Percentiles rank a stretch among this genome's conserved stretches.
These are phyloP conservation scores for Leccinum barrowsii DNA, from an alignment of 768 basidiomycete genomes.

Conservation along the genomic window DNA sequence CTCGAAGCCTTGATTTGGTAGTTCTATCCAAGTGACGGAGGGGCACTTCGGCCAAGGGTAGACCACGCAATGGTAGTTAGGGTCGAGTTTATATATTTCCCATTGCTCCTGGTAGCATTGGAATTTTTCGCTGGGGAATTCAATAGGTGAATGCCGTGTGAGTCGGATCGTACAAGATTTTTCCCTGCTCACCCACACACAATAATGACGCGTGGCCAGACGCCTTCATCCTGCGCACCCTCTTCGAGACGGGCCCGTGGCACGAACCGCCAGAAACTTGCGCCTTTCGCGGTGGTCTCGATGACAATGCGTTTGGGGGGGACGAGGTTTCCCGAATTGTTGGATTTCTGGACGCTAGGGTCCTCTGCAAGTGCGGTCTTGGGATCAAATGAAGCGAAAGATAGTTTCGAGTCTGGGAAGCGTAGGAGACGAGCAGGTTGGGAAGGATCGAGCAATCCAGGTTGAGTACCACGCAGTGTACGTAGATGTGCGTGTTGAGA, in stretches of 20 bases:
- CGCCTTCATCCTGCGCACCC: conserved; percentile 61
- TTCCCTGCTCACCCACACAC: conserved; percentile 60
- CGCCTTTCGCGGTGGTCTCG: conserved; percentile 56
- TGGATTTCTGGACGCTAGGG: conserved; percentile 39
- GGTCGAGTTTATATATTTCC: conserved; percentile 84
- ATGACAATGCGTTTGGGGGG: conserved; percentile 72
- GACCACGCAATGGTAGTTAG: conserved; percentile 65
- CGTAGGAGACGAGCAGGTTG: conserved; percentile 64
- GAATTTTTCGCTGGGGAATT: conserved; percentile 40
- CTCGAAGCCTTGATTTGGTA: conserved; percentile 5
- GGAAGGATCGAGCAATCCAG: conserved; percentile 64
- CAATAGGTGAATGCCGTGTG: conserved; percentile 9
- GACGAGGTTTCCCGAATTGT: conserved; percentile 43
- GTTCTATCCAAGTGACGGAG: conserved; percentile 20
- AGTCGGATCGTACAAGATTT: conserved; percentile 1
- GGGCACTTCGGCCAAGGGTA: conserved; percentile 37
- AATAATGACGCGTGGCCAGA: conserved; percentile 63
- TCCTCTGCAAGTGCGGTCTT: conserved; percentile 50
- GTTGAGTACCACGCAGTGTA: conserved; percentile 40
- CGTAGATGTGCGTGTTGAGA: conserved; percentile 12
- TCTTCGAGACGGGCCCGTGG: conserved; percentile 60
- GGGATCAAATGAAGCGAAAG: conserved; percentile 75
- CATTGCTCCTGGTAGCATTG: conserved; percentile 72
- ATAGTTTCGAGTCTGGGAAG: conserved; percentile 52
- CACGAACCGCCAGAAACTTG: conserved; percentile 71